Percentiles rank a stretch among this genome's conserved stretches.
These are phyloP conservation scores for Pisolithus marmoratus DNA, from an alignment of 768 basidiomycete species.

Conservation along the genomic window DNA sequence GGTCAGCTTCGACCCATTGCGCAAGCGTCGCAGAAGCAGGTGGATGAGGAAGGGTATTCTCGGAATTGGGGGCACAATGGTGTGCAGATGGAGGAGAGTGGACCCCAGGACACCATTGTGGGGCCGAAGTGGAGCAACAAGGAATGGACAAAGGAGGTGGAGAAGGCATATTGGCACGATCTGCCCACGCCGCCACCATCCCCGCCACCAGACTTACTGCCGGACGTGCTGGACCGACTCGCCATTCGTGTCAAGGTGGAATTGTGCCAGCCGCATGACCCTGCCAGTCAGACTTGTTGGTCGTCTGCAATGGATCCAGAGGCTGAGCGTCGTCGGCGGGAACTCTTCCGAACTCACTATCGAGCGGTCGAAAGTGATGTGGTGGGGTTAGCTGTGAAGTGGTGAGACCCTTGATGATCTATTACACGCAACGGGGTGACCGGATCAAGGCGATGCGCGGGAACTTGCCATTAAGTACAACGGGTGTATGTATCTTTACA, in stretches of 20 bases:
- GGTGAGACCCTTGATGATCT: slow-evolving; percentile 39
- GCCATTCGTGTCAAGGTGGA: slow-evolving; percentile 38
- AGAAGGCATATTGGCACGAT: slow-evolving; percentile 73
- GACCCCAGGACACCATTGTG: slow-evolving; percentile 14
- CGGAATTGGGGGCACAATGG: slow-evolving; percentile 59
- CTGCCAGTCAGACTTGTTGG: slow-evolving; percentile 31
- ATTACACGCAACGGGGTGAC: too few species aligned
- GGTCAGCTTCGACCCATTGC: slow-evolving; percentile 52
- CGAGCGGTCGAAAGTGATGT: slow-evolving; percentile 84
- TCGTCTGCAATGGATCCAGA: slow-evolving; percentile 34
- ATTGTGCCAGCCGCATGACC: slow-evolving; percentile 29
- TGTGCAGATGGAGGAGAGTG: slow-evolving; percentile 28
- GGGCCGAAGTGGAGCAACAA: slow-evolving; percentile 75
- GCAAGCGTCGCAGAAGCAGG: slow-evolving; percentile 17
- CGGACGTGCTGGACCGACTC: slow-evolving; percentile 20
- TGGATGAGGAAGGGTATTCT: slow-evolving; percentile 61
- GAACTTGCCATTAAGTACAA: too few species aligned
- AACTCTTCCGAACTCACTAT: slow-evolving; percentile 72
- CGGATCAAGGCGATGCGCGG: too few species aligned
- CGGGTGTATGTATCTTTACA: background rate
- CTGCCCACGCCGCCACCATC: slow-evolving; percentile 43
- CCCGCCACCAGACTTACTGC: slow-evolving; percentile 18
- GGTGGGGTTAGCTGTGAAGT: slow-evolving; percentile 68
- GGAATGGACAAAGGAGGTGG: slow-evolving; percentile 78
- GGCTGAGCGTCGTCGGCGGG: slow-evolving; percentile 39